phyloP scores from a whole-genome alignment of 257 asterid genomes.

The Forsythia viridissima region DNA sequence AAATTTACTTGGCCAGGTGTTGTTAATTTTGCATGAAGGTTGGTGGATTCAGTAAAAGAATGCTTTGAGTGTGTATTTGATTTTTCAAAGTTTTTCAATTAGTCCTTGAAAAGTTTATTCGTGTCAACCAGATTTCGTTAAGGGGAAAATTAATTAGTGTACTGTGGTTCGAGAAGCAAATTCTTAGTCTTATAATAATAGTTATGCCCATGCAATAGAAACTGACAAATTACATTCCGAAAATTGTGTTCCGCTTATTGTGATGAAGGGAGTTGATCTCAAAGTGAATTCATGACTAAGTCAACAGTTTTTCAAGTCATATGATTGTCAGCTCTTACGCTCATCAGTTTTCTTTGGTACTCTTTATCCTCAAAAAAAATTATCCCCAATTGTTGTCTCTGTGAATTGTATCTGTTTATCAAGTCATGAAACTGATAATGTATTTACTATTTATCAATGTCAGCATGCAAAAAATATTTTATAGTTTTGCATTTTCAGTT shows the following conservation, averaged over 20 bases:
- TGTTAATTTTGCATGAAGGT: neutral
- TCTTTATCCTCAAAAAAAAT: neutral
- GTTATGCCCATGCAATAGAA: neutral
- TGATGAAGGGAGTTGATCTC: neutral
- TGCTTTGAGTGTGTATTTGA: neutral
- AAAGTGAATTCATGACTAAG: neutral
- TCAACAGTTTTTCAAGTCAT: neutral
- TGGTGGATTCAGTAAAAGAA: neutral
- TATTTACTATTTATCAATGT: neutral
- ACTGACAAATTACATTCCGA: neutral
- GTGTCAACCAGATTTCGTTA: no score
- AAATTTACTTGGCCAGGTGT: neutral
- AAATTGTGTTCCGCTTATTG: neutral
- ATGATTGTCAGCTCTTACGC: neutral
- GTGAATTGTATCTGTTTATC: conserved; percentile 2
- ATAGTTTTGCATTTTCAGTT: conserved; percentile 5
- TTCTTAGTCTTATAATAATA: neutral
- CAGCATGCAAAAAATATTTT: neutral
- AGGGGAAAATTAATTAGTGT: no score
- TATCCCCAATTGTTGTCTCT: neutral
- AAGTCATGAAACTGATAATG: neutral
- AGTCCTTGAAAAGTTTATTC: no score
- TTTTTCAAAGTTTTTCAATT: neutral
- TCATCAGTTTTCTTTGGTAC: neutral
- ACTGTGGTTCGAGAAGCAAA: neutral